Conservation (phyloP, 192 early-diverging fungal species). For the Entophlyctis luteolus region DNA sequence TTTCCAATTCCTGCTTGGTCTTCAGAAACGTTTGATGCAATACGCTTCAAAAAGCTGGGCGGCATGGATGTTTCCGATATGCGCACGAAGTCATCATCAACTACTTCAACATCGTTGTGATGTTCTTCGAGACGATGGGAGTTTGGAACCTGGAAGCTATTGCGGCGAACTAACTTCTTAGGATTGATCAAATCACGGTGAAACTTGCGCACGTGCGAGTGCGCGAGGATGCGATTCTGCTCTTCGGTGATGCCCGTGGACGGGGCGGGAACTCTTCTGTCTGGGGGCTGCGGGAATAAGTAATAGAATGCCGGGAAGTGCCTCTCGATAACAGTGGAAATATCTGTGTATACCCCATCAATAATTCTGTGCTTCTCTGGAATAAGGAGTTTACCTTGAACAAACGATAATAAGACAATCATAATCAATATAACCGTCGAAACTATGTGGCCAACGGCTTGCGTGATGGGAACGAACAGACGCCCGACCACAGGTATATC, state of each 20-base stretch:
- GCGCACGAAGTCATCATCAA: background rate
- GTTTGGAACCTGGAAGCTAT: no score
- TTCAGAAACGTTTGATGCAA: background rate
- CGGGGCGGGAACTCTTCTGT: background rate
- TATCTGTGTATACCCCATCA: background rate
- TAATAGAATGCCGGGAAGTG: slow-evolving; percentile 1
- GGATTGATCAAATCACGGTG: background rate
- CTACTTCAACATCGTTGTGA: slow-evolving; percentile 1
- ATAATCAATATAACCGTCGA: slow-evolving; percentile 18
- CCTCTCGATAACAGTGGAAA: slow-evolving; percentile 12
- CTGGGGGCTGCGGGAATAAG: slow-evolving; percentile 19
- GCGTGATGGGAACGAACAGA: slow-evolving; percentile 8
- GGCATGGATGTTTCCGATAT: background rate
- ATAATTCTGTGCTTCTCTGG: background rate
- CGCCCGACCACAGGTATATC: background rate
- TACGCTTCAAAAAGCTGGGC: slow-evolving; percentile 10
- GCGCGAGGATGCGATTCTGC: slow-evolving; percentile 13
- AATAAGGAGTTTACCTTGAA: background rate
- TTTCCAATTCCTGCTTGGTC: background rate
- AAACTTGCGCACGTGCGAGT: slow-evolving; percentile 2
- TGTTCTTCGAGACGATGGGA: background rate
- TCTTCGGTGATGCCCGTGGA: background rate
- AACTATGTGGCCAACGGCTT: slow-evolving; percentile 17
- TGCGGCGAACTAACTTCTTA: background rate
- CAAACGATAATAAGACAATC: slow-evolving; percentile 13